Evolutionary conservation across 805 yeast species (phyloP), one percentile per base, ranked within the genome.

Genomic region (Suhomyces vadensis): DNA sequence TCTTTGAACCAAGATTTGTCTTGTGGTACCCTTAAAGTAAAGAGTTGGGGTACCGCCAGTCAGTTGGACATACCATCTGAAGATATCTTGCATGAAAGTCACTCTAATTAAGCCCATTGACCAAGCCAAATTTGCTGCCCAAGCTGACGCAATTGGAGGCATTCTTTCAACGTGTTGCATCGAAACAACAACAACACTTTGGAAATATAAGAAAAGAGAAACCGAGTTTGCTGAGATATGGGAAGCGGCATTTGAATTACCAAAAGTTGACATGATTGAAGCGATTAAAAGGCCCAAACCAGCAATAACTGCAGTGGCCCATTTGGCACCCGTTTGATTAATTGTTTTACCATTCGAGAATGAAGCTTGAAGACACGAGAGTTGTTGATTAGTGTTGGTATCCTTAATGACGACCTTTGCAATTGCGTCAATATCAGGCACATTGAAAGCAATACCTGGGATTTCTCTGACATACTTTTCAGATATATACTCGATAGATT

Each of bases 71-170:
- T 83, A 87, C 95, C 95, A 87, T 55, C 92, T 73, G 63, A 87
- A 84, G 49, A 87, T 83, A 48, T 80, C 70, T 65, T 91, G 96
- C 96, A 91, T 87, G 61, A 90, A 91, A 2, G 59, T 56, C 31
- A 86, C 78, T 60, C 84, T 73, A 54, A 91, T 87, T 47, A 91
- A 73, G 2, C 97, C 97, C 86, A 91, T 87, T 1, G 96, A 87
- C 97, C 97, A 91, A 22, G 89, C 90, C 57, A 91, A 73, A 59
- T 91, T 90, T 63, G 87, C 95, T 5, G 90, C 73, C 97, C 97
- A 91, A 7, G 96, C 82, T 9, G 86, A 77, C 6, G 96, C 97
- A 57, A 91, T 88, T 13, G 97, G 97, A 6, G 97, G 97, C 4
- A 87, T 83, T 46, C 85, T 73, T 56, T 84, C 88, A 38, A 89